phyloP scores from a whole-genome alignment of 495 filamentous ascomycete species.

The Trypethelium eluteriae region DNA sequence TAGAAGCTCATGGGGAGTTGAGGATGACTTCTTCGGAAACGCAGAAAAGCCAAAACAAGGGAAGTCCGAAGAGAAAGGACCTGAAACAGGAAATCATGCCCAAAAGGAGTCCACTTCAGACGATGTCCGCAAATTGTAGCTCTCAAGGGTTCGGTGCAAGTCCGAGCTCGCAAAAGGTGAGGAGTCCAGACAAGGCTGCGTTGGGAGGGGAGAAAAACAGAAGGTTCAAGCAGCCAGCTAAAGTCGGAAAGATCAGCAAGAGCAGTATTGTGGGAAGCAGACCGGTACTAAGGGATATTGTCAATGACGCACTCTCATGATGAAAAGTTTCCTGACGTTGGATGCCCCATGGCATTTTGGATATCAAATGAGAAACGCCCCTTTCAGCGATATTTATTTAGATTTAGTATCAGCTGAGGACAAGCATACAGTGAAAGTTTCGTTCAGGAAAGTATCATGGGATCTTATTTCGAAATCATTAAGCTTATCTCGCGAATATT shows the following conservation, averaged over 20 bases:
- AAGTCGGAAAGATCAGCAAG: slow-evolving; percentile 22
- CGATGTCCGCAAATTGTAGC: slow-evolving; percentile 16
- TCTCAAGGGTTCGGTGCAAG: neutral
- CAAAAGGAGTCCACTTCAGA: neutral
- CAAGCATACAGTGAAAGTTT: too few species aligned
- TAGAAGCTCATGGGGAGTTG: slow-evolving; percentile 55
- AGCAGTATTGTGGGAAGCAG: slow-evolving; percentile 35
- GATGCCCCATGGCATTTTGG: neutral
- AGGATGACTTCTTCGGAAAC: slow-evolving; percentile 34
- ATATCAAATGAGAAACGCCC: neutral
- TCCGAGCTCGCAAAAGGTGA: slow-evolving; percentile 7
- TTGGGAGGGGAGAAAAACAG: slow-evolving; percentile 14
- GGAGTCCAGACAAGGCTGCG: slow-evolving; percentile 5
- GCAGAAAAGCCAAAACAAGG: slow-evolving; percentile 4
- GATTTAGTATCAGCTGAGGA: too few species aligned
- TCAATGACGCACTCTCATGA: slow-evolving; percentile 39
- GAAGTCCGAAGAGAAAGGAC: slow-evolving; percentile 20
- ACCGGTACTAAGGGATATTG: slow-evolving; percentile 47
- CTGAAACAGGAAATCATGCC: neutral
- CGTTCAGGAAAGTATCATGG: too few species aligned
- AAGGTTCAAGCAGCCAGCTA: slow-evolving; percentile 19
- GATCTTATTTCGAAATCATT: too few species aligned
- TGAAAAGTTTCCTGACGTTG: neutral
- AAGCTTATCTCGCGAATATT: too few species aligned
- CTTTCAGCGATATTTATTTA: too few species aligned